A percentile compares a stretch with the other conserved stretches of the same genome.
Conservation (phyloP, 2,329 filamentous ascomycete species). For the Camillea tinctor region DNA sequence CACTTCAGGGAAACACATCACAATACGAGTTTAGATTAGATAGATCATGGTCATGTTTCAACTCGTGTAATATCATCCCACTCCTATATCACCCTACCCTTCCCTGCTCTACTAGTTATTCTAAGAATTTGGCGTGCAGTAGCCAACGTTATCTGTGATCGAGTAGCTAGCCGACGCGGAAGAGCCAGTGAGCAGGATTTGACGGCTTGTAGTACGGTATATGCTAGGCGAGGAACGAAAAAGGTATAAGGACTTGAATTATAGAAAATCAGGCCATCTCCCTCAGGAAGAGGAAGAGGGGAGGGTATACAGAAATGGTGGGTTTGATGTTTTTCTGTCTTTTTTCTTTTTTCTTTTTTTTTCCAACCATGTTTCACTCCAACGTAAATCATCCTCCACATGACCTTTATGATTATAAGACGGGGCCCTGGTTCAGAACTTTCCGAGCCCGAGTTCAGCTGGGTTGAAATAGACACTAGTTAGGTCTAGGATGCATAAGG, state of each 20-base stretch:
- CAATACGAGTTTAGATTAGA: neutral
- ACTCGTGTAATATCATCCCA: conserved; percentile 15
- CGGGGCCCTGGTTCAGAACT: neutral
- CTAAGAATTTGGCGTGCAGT: conserved; percentile 14
- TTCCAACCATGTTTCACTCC: too few relatives aligned
- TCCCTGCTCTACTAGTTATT: conserved; percentile 13
- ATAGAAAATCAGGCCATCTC: neutral
- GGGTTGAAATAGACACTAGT: neutral
- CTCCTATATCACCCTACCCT: conserved; percentile 6
- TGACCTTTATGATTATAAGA: neutral
- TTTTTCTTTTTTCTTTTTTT: too few relatives aligned
- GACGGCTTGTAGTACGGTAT: neutral
- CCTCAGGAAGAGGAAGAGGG: too few relatives aligned
- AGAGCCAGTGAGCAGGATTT: neutral
- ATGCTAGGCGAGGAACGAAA: neutral
- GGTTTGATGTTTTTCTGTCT: too few relatives aligned
- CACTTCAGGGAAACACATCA: neutral
- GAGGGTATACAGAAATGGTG: too few relatives aligned
- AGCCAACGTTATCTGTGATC: neutral
- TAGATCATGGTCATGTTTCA: conserved; percentile 19
- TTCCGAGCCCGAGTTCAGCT: neutral
- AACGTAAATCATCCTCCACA: neutral
- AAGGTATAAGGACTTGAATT: neutral
- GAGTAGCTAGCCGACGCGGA: conserved; percentile 7
- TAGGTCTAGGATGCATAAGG: neutral